Evolutionary conservation across 495 filamentous ascomycete genomes (phyloP).

Genomic region (Penicillium riverlandense): DNA sequence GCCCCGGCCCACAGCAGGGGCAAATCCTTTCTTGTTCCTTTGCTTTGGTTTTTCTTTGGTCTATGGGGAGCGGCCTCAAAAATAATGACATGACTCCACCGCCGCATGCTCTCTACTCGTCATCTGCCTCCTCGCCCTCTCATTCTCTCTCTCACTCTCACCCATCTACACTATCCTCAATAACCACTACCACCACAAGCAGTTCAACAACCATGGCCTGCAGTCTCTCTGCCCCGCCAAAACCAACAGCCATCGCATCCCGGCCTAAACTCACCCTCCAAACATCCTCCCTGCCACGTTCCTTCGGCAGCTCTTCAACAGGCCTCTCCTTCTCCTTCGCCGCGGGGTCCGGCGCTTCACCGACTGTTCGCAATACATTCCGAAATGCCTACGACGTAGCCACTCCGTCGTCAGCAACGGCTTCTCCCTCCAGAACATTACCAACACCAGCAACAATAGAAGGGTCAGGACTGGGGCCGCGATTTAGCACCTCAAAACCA

Average conservation of each 20-base stretch:
- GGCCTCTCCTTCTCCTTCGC: conserved; percentile 50
- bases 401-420: conserved; percentile 57
- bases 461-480: background rate
- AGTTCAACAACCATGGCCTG: conserved; percentile 14
- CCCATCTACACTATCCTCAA: conserved; percentile 11
- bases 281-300: conserved; percentile 47
- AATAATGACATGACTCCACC: no score
- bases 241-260: conserved; percentile 35
- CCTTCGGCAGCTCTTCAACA: conserved; percentile 48
- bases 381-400: conserved; percentile 68
- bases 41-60: no score
- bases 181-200: background rate
- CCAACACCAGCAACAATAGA: conserved; percentile 10
- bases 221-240: conserved; percentile 12
- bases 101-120: no score
- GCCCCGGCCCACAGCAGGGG: no score
- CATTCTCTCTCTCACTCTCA: conserved; percentile 6
- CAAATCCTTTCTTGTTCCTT: no score
- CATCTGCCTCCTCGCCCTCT: no score
- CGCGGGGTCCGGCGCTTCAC: conserved; percentile 57
- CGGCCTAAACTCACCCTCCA: conserved; percentile 77
- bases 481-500: conserved; percentile 29
- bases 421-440: conserved; percentile 17
- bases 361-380: conserved; percentile 76
- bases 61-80: no score